phyloP scores from a whole-genome alignment of 805 yeast species.

The Saccharomycopsis amapae region DNA sequence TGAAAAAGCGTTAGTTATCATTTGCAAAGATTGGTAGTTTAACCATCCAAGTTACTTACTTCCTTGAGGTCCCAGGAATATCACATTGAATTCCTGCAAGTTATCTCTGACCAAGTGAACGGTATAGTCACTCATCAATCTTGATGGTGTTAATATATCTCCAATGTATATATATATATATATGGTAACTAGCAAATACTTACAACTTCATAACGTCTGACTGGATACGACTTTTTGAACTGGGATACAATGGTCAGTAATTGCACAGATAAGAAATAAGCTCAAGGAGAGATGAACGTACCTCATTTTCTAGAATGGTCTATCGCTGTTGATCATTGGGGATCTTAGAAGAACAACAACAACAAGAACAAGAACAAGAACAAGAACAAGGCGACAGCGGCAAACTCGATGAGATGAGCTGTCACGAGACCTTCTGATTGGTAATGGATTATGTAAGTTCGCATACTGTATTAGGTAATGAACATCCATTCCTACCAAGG shows the following conservation, averaged over 20 bases:
- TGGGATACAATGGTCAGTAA: constrained; percentile 20
- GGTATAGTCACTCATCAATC: constrained; percentile 86
- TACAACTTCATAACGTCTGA: constrained; percentile 93
- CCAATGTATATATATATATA: neutral
- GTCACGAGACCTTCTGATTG: too few relatives aligned
- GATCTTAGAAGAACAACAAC: too few relatives aligned
- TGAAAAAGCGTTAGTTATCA: neutral
- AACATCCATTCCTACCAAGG: too few relatives aligned
- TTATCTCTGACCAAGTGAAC: constrained; percentile 76
- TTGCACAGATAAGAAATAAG: neutral
- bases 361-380: too few relatives aligned
- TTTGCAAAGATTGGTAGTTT: neutral
- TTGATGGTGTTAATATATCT: constrained; percentile 24
- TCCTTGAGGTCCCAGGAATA: constrained; percentile 78
- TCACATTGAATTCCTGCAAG: constrained; percentile 80
- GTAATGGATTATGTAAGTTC: too few relatives aligned
- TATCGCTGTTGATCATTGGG: too few relatives aligned
- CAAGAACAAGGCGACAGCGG: too few relatives aligned
- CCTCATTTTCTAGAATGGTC: neutral
- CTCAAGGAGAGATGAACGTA: neutral
- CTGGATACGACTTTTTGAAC: constrained; percentile 75
- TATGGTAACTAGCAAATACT: constrained; percentile 31
- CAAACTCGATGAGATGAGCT: too few relatives aligned
- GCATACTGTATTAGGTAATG: too few relatives aligned
- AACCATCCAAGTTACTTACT: constrained; percentile 37